Evolutionary conservation across 495 filamentous ascomycete genomes (phyloP).

Genomic region (Hypoxylon fuscum): DNA sequence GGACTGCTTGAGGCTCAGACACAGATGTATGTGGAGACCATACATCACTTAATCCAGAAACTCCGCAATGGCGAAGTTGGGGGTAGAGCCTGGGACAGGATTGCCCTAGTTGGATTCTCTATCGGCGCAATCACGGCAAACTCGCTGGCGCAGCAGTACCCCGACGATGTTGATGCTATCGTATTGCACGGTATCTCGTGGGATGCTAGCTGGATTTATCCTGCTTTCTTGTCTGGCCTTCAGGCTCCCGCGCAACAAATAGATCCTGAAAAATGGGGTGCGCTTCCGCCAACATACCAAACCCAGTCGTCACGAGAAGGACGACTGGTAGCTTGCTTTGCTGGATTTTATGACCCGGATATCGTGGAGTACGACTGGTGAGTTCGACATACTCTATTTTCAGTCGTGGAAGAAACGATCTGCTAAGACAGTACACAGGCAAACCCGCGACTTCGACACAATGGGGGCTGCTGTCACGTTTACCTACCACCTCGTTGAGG

Average conservation of each 20-base stretch:
- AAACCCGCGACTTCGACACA: constrained; percentile 28
- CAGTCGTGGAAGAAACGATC: not conserved
- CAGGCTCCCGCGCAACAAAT: constrained; percentile 34
- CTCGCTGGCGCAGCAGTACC: constrained; percentile 31
- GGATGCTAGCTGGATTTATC: constrained; percentile 25
- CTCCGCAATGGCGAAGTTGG: constrained; percentile 25
- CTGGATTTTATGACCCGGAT: constrained; percentile 19
- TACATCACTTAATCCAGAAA: constrained; percentile 36
- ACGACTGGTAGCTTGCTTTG: constrained; percentile 32
- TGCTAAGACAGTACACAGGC: not conserved
- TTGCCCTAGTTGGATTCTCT: constrained; percentile 29
- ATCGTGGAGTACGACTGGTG: constrained; percentile 30
- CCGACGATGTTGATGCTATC: constrained; percentile 30
- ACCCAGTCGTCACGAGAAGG: constrained; percentile 29
- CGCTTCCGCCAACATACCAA: constrained; percentile 21
- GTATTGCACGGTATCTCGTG: constrained; percentile 28
- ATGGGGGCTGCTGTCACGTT: constrained; percentile 35
- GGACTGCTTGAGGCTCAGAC: constrained; percentile 24
- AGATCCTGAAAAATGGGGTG: constrained; percentile 27
- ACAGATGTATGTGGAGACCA: constrained; percentile 40
- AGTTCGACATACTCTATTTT: not conserved
- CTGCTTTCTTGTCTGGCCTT: constrained; percentile 35
- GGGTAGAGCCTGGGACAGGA: constrained; percentile 22
- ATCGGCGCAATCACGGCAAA: constrained; percentile 30
- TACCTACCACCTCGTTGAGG: constrained; percentile 25